Conservation (phyloP, 441 rosid species). For the Gossypium laxum region DNA sequence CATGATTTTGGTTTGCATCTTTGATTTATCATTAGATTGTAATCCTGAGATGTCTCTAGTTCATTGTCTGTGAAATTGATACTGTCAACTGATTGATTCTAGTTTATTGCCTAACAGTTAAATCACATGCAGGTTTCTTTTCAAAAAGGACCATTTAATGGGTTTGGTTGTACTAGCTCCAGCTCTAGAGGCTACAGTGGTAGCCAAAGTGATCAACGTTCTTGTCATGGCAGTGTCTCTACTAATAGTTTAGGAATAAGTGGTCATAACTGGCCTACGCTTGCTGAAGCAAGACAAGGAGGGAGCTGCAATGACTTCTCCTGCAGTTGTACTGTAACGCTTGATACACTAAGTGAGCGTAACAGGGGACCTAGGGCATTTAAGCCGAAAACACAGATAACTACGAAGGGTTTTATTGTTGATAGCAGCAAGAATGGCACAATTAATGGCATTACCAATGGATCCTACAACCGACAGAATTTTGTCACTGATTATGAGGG, state of each 20-base stretch:
- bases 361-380: slow-evolving; percentile 57
- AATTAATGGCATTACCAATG: slow-evolving; percentile 17
- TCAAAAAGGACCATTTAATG: slow-evolving; percentile 27
- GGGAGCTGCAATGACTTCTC: slow-evolving; percentile 38
- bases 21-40: not conserved
- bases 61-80: not conserved
- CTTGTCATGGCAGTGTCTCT: slow-evolving; percentile 31
- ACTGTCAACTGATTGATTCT: not conserved
- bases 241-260: slow-evolving; percentile 25
- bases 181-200: slow-evolving; percentile 31
- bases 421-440: slow-evolving; percentile 19
- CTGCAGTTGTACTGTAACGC: slow-evolving; percentile 32
- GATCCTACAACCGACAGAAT: slow-evolving; percentile 22
- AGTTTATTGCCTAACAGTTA: not conserved
- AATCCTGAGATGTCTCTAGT: not conserved
- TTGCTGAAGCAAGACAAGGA: slow-evolving; percentile 36
- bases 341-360: slow-evolving; percentile 46
- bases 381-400: slow-evolving; percentile 32
- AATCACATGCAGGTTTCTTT: slow-evolving; percentile 38
- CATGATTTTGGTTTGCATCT: not conserved
- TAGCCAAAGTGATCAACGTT: slow-evolving; percentile 22
- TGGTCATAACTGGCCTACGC: slow-evolving; percentile 39
- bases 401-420: slow-evolving; percentile 17
- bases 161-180: slow-evolving; percentile 33
- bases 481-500: slow-evolving; percentile 24